Base-by-base conservation (phyloP, 2,329 filamentous ascomycete genomes). In the Cytospora piceae region DNA sequence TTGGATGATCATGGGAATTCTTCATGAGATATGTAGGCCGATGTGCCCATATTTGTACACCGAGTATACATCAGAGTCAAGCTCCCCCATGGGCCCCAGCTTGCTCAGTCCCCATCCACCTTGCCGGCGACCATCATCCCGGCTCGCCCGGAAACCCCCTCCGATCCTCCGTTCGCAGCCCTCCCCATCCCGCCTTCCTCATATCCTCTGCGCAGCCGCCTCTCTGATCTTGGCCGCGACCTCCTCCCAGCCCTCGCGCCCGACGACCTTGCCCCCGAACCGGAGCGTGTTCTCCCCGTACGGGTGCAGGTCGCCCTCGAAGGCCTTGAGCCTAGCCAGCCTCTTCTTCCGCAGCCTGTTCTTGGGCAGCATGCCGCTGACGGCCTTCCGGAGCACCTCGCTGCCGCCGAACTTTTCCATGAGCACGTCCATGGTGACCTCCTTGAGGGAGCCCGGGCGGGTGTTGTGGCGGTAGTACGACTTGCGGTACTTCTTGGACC, bases 301-400 rank as follows among this genome's bases (percentile, higher is more conserved):
- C 49, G 95, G 96, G 81, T 99, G 94, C 29, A 88, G 87, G 49
- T 87, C 83, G n/a, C 94, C 93, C 80, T 99, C 96, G 77, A 97
- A 99, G 7, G 92, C 94, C 86, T 98, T 99, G 76, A 99, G 80
- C 72, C 95, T 84, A 46, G 89, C 92, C 80, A 99, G 81, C 70
- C 96, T 82, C 82, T 93, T 91, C 77, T 97, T 93, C 73, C 94
- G 83, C 74, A 99, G 80, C 73, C 94, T 83, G 80, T 99, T 99
- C 86, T 99, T 99, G 62, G 95, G 95, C 78, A 99, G 79, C 95
- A 99, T 99, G 58, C 96, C 96, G 75, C 91, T 90, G 51, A 99
- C 96, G 1, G 96, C 95, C 77, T 93, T 91, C 74, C 93, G 85
- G 76, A 99, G 79, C 46, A 99, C 89, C 84, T 99, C 95, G 46